Evolutionary conservation across 2,329 filamentous ascomycete species (phyloP).

Genomic region (Cladosporium sphaerospermum): DNA sequence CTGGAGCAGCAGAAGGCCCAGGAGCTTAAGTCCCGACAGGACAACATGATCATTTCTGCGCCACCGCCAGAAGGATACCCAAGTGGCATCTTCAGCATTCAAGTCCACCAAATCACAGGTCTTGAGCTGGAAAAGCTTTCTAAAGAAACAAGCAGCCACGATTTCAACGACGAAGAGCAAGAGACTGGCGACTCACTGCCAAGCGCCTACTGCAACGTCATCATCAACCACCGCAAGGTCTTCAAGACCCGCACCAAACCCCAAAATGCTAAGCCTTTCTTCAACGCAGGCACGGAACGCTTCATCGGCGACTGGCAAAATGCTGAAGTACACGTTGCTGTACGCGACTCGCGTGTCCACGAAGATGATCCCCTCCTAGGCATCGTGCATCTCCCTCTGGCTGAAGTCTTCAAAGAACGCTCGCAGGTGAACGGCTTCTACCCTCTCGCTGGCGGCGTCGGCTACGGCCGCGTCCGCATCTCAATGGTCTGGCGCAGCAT

Average conservation of each 20-base stretch:
- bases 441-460: constrained; percentile 65
- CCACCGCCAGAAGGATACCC: constrained; percentile 57
- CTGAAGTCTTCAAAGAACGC: constrained; percentile 54
- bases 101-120: constrained; percentile 67
- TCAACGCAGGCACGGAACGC: constrained; percentile 68
- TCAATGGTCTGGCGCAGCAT: constrained; percentile 69
- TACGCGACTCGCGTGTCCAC: constrained; percentile 61
- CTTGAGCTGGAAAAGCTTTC: constrained; percentile 56
- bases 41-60: constrained; percentile 61
- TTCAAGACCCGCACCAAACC: constrained; percentile 71
- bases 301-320: constrained; percentile 64
- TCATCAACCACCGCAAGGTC: constrained; percentile 63
- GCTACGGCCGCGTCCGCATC: constrained; percentile 61
- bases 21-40: constrained; percentile 52
- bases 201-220: constrained; percentile 65
- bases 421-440: constrained; percentile 62
- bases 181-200: constrained; percentile 60
- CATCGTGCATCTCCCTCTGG: constrained; percentile 61
- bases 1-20: constrained; percentile 62
- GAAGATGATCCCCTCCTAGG: constrained; percentile 66
- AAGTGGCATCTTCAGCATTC: constrained; percentile 62
- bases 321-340: constrained; percentile 61
- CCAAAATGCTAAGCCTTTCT: constrained; percentile 71
- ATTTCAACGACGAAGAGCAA: constrained; percentile 47
- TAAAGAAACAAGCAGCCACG: constrained; percentile 46